These are phyloP conservation scores for Leersia perrieri DNA, from an alignment of 176 grass and related monocot species.

Conservation along the genomic window DNA sequence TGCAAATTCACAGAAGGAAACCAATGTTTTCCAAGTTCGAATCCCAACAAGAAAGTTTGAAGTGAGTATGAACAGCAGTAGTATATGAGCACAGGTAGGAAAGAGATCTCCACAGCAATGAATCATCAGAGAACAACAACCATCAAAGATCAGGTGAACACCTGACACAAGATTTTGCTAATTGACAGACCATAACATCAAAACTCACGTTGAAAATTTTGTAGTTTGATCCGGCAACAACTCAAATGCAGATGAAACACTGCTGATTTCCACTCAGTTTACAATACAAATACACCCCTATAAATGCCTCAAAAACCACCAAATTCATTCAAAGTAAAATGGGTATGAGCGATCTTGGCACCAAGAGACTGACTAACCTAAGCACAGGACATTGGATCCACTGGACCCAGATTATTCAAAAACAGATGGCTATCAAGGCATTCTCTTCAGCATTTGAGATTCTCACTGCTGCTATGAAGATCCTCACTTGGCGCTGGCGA, in stretches of 20 bases:
- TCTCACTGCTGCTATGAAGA: background rate
- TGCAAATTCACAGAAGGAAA: background rate
- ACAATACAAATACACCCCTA: slow-evolving; percentile 37
- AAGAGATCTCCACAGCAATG: background rate
- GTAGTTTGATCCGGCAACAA: background rate
- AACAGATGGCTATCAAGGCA: slow-evolving; percentile 29
- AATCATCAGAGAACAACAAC: background rate
- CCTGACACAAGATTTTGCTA: background rate
- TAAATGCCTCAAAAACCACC: slow-evolving; percentile 38
- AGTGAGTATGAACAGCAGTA: background rate
- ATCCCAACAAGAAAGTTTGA: background rate
- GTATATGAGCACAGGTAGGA: background rate
- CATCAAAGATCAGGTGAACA: background rate
- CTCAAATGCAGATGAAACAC: slow-evolving; percentile 33
- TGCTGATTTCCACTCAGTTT: slow-evolving; percentile 31
- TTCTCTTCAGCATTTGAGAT: too few relatives aligned
- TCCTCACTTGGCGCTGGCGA: slow-evolving; percentile 55
- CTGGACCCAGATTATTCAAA: slow-evolving; percentile 35
- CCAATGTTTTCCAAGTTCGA: background rate
- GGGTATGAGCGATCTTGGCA: background rate
- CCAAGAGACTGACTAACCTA: slow-evolving; percentile 35
- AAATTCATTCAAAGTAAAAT: background rate
- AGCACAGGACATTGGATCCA: slow-evolving; percentile 5
- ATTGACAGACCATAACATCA: background rate
- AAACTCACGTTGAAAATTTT: background rate